Base-by-base conservation (phyloP, 192 early-diverging fungal species). In the Backusella tarrabulga region DNA sequence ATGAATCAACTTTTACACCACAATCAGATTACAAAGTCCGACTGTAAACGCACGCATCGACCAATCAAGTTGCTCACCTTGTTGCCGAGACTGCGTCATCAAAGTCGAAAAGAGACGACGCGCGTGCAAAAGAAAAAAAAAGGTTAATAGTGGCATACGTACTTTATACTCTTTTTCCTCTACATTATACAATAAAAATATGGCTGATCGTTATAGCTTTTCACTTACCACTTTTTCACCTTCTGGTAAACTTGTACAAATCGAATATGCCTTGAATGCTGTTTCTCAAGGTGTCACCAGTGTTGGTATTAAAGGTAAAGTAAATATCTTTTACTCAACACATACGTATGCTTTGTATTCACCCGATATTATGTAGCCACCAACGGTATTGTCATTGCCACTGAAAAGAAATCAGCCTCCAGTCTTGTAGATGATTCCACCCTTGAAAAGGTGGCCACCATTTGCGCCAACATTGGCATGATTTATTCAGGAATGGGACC, bases 401-500 rank as follows among this genome's bases (percentile, higher is more conserved):
- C 98, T 9, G 97, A 98, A 86, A 97, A 98, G 81, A 98, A 98
- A 86, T 87, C 93, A 1, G 91, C 93, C 42, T 95, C 95, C 52
- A 91, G 95, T 71, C 89, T 99, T 46, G 94, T 99, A 68, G 98
- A 99, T 76, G 94, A 98, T 70, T 90, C 90, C 0, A 95, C 96
- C 12, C 81, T 97, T 79, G 95, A 96, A 85, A 96, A 97, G 79
- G 94, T 99, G 56, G 91, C 92, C 50, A 87, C 87, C 76, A 92
- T 99, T 75, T 97, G 93, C 81, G 86, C 91, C 50, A 97, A 94
- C 83, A 95, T 99, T 79, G 98, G 98, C 71, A 93, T 99, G 89
- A 97, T 99, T 32, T 99, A 98, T 83, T 97, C 98, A 36, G 98
- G 98, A 38, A 98, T 99, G 97, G 96, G 96, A 2, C 97, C 97